Base-by-base conservation (phyloP, 2,329 filamentous ascomycete genomes). In the Pyricularia grisea region DNA sequence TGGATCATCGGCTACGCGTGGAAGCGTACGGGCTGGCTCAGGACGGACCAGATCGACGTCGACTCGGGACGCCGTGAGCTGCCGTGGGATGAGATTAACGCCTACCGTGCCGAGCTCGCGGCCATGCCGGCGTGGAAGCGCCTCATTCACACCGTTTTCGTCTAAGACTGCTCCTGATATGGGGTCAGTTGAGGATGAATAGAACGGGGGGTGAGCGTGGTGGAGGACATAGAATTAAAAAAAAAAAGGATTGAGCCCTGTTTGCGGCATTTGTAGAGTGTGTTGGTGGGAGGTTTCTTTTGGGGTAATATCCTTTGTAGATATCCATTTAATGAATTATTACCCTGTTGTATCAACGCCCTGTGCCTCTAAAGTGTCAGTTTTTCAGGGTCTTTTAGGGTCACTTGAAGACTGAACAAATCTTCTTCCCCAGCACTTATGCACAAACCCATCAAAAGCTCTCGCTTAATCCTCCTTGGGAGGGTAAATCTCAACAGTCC, bases 11-110 rank as follows among this genome's bases (percentile, higher is more conserved):
- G 88, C 7, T 90, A 84, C 75, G 17, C 86, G 71, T 91, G 88
- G 89, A 92, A 92, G 82, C 81, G 86, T 61, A 77, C 81, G 28
- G 84, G 84, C n/a, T 91, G 87, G 86, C 80, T 89, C 68, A 82
- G 76, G 28, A 76, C 85, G 2, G 78, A 81, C 31, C 79, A 91
- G 72, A 90, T 92, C 70, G 89, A 92, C 73, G 83, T 92, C 68
- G 88, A 92, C 74, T 84, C 83, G 30, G 89, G 88, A 71, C 84
- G 88, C 60, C 83, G 88, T 70, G 84, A 87, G 77, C 82, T 90
- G 67, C 85, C 91, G 75, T 90, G 87, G 87, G 87, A 89, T 11
- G 79, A 80, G 61, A 88, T 90, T 78, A 84, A 89, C 42, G 78
- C 81, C 65, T 84, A 86, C 75, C 78, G 85, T 73, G 65, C 65